These are phyloP conservation scores for Allium cepa DNA, from an alignment of 106 monocot species.

Conservation along the genomic window DNA sequence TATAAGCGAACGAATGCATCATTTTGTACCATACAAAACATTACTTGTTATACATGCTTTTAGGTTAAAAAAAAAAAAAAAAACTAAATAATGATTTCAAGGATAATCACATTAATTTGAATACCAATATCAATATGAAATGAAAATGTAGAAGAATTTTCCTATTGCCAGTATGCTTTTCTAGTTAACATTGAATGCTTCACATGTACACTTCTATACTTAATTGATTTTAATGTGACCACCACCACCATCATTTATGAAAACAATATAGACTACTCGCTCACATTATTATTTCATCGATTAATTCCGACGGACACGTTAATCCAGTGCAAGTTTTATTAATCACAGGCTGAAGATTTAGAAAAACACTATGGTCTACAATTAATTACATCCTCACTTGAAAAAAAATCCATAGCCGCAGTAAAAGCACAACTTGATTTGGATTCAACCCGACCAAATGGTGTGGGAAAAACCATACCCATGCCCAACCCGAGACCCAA, in stretches of 20 bases:
- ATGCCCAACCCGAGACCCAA: background rate
- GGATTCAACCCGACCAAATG: slow-evolving; percentile 14
- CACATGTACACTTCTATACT: too few species aligned
- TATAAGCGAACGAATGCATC: too few species aligned
- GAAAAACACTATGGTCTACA: slow-evolving; percentile 29
- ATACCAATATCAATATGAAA: background rate
- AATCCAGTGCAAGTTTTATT: background rate
- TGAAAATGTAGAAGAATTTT: background rate
- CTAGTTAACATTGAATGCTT: too few species aligned
- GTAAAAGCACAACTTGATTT: slow-evolving; percentile 25
- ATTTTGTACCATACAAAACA: too few species aligned
- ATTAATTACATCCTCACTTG: slow-evolving; percentile 60
- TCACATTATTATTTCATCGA: background rate
- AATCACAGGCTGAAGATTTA: slow-evolving; percentile 48
- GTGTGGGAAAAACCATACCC: background rate
- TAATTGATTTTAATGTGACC: background rate
- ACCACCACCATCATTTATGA: background rate
- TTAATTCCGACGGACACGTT: background rate
- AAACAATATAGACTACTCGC: background rate
- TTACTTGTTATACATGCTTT: too few species aligned
- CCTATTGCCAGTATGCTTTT: background rate
- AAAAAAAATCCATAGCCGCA: slow-evolving; percentile 38
- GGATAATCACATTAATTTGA: too few species aligned
- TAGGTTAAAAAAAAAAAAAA: too few species aligned
- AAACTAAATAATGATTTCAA: too few species aligned